Evolutionary conservation across 345 rosid species (phyloP), one percentile per base, ranked within the genome.

Genomic region (Raphanus sativus): DNA sequence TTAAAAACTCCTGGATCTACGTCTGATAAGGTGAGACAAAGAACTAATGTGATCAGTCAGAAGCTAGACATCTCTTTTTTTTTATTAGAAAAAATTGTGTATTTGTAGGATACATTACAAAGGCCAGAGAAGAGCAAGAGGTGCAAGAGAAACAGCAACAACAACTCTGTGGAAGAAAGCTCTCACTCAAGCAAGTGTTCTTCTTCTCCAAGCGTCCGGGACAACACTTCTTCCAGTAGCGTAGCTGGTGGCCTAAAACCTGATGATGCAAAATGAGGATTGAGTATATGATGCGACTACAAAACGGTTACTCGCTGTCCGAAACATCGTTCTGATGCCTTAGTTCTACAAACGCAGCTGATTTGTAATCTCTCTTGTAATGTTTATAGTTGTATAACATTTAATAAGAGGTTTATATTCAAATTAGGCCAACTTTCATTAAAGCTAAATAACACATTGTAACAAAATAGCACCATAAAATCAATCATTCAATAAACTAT

Each of bases 1-100:
- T 81, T 94, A 80, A 94, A 94, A 80, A 91, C 90, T 56, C 97
- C 98, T 11, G 96, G 97, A 62, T 89, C 93, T 11, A 82, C 89
- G 1, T 77, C 82, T 32, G 90, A 93, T 75, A 84, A 89, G 91
- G 98, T 93, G 33, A 48, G 55, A 69, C 62, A 40, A 33, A 36
- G 10, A 28, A 36, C 0, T n/a, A 29, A 38, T 56, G 34, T 34
- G 17, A 29, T 62, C 26, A 63, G 38, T 68, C 15, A 62, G 60
- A 74, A 40, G 71, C 62, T 67, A 29, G 50, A 15, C 30, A 12
- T 64, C 7, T 45, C 5, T 32, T 80, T 65, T 79, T 21, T 52
- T 10, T 59, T 30, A 4, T 21, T 21, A 21, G 21, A 21, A 13
- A 24, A 48, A 32, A 67, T 16, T 40, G 5, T 71, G 33, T 65